Conservation (phyloP, 495 filamentous ascomycete species). For the Penicillium malachiteum region DNA sequence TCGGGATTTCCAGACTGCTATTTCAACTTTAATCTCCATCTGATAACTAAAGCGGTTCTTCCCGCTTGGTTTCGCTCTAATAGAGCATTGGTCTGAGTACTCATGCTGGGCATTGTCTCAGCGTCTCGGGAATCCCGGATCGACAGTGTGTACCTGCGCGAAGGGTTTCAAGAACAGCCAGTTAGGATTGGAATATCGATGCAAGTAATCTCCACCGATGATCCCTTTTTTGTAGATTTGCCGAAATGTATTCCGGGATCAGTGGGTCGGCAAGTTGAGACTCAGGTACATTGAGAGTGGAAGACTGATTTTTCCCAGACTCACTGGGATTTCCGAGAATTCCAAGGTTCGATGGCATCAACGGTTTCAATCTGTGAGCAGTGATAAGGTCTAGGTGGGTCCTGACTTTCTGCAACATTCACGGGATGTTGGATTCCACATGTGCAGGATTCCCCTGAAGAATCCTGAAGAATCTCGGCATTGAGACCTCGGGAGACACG, state of each 20-base stretch:
- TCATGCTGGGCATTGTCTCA: too few species aligned
- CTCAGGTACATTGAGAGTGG: too few species aligned
- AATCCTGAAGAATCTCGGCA: background rate
- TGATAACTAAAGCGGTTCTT: background rate
- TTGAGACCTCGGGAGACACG: background rate
- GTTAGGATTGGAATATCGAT: too few species aligned
- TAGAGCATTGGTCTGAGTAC: too few species aligned
- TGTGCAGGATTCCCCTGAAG: background rate
- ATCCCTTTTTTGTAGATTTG: background rate
- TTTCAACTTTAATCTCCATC: background rate
- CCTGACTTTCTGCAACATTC: too few species aligned
- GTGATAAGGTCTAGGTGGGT: too few species aligned
- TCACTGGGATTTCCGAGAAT: too few species aligned
- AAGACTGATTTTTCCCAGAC: too few species aligned
- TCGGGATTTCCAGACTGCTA: background rate
- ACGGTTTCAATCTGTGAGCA: too few species aligned
- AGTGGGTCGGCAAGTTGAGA: background rate
- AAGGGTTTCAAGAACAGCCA: background rate
- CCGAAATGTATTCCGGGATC: background rate
- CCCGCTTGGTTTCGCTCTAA: background rate
- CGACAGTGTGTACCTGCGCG: background rate
- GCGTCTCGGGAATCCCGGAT: conserved; percentile 16
- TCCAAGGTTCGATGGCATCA: too few species aligned
- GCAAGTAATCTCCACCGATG: background rate
- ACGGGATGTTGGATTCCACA: too few species aligned